Percentiles rank a stretch among this genome's conserved stretches.
phyloP scores from a whole-genome alignment of 2,329 filamentous ascomycete genomes.

The Onygena corvina region DNA sequence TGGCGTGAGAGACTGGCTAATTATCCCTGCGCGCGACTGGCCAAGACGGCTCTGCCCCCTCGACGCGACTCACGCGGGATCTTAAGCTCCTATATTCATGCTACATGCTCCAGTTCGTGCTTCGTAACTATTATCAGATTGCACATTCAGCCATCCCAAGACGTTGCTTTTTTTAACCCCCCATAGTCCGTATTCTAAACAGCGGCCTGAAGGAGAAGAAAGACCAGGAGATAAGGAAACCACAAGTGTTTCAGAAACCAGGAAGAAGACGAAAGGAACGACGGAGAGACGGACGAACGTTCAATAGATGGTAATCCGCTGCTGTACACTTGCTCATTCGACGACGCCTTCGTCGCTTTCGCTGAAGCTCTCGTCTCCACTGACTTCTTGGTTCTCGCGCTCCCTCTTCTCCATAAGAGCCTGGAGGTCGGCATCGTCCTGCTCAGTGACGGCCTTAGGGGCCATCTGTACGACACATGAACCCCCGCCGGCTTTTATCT shows the following conservation, averaged over 20 bases:
- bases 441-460: slow-evolving; percentile 97
- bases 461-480: slow-evolving; percentile 91
- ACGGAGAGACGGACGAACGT: background rate
- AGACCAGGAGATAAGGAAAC: background rate
- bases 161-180: slow-evolving; percentile 3
- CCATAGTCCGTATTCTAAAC: slow-evolving; percentile 4
- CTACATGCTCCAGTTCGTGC: background rate
- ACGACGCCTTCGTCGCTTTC: slow-evolving; percentile 84
- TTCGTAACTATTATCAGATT: background rate
- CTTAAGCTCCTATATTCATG: background rate
- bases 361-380: slow-evolving; percentile 89
- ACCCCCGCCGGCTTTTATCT: slow-evolving; percentile 66
- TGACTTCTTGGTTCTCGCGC: slow-evolving; percentile 94
- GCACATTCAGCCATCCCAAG: background rate
- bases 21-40: background rate
- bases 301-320: background rate
- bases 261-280: background rate
- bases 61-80: background rate
- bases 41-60: background rate
- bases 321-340: slow-evolving; percentile 9
- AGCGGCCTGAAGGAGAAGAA: background rate
- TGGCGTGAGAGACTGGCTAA: background rate
- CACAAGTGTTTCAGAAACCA: background rate
- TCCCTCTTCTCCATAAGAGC: slow-evolving; percentile 98
- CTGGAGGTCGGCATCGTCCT: slow-evolving; percentile 91